Conservation (phyloP, 257 asterid genomes). For the Salvia rosmarinus region DNA sequence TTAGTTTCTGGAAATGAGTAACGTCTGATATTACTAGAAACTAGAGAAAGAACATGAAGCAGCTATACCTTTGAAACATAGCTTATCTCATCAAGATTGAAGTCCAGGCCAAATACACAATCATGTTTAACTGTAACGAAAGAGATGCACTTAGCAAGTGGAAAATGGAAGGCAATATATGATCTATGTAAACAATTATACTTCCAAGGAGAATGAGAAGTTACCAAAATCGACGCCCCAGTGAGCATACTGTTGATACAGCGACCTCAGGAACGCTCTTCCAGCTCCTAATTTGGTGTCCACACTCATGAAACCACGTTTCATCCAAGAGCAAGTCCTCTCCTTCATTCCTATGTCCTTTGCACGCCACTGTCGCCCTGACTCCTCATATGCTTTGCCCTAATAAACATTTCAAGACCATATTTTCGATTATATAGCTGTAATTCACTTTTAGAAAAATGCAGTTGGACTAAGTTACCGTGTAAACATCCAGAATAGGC, state of each 20-base stretch:
- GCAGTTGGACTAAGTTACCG: slow-evolving; percentile 40
- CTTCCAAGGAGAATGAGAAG: neutral
- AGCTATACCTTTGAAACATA: slow-evolving; percentile 74
- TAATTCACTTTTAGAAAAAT: neutral
- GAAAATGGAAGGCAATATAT: neutral
- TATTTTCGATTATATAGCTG: neutral
- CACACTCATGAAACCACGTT: slow-evolving; percentile 90
- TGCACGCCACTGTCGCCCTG: slow-evolving; percentile 71
- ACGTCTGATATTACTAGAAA: slow-evolving; percentile 4
- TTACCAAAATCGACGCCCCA: slow-evolving; percentile 98
- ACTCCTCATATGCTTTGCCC: slow-evolving; percentile 84
- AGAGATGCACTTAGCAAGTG: slow-evolving; percentile 29
- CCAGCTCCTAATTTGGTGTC: slow-evolving; percentile 82
- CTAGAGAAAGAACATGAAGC: neutral
- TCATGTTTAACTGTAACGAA: slow-evolving; percentile 80
- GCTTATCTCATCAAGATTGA: slow-evolving; percentile 71
- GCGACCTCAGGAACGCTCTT: slow-evolving; percentile 84
- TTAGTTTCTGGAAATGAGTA: neutral
- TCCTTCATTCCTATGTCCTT: slow-evolving; percentile 77
- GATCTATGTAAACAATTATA: no score
- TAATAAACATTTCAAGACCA: slow-evolving; percentile 25
- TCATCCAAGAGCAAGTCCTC: slow-evolving; percentile 90
- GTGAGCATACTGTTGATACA: slow-evolving; percentile 83
- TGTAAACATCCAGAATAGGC: slow-evolving; percentile 67
- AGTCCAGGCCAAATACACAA: slow-evolving; percentile 90